Evolutionary conservation across 129 eudicot species (phyloP).

Genomic region (Mikania micrantha): DNA sequence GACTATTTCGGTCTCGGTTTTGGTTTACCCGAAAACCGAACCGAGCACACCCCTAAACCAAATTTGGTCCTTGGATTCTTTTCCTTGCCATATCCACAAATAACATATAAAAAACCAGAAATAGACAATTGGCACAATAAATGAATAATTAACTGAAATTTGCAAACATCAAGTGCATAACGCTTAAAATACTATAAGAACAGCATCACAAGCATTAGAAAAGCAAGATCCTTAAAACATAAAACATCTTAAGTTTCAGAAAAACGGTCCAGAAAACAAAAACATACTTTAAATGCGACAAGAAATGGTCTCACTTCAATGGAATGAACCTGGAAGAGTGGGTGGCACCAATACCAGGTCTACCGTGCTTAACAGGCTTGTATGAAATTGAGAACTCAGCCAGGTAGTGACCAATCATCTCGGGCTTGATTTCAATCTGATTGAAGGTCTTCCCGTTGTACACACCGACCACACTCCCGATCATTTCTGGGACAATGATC

Average conservation of each 20-base stretch:
- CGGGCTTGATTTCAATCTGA: constrained; percentile 88
- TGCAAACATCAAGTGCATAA: background rate
- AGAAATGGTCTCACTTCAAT: constrained; percentile 47
- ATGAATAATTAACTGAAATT: background rate
- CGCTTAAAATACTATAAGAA: background rate
- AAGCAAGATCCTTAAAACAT: constrained; percentile 11
- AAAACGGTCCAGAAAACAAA: constrained; percentile 8
- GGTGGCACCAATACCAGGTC: constrained; percentile 99
- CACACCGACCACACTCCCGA: constrained; percentile 83
- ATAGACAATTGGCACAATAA: background rate
- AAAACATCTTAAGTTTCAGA: background rate
- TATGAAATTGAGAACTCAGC: constrained; percentile 89
- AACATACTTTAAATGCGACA: background rate
- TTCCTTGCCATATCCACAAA: too few species aligned
- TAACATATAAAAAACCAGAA: background rate
- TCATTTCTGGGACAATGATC: constrained; percentile 97
- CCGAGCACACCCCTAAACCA: too few species aligned
- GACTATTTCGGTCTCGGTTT: too few species aligned
- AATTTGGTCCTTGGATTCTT: too few species aligned
- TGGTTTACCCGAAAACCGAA: too few species aligned
- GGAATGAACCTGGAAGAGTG: constrained; percentile 97
- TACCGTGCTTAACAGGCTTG: constrained; percentile 98
- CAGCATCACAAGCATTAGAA: background rate
- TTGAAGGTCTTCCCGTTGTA: constrained; percentile 95
- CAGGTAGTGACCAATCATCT: constrained; percentile 90